Percentiles rank a stretch among this genome's conserved stretches.
Conservation (phyloP, 768 basidiomycete genomes). For the Tricholoma hemisulphureum region DNA sequence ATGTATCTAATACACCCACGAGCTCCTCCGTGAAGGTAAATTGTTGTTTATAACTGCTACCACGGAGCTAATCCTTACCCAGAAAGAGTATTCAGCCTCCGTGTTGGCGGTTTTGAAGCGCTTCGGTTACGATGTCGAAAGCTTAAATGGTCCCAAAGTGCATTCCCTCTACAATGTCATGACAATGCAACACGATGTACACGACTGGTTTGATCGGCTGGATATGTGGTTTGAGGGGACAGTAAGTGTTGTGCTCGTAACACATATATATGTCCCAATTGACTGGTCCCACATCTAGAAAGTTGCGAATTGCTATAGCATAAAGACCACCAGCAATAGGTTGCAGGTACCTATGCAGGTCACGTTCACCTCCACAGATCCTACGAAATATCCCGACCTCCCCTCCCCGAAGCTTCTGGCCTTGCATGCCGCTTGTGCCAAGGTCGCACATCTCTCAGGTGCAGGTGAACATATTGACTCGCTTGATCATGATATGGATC, state of each 20-base stretch:
- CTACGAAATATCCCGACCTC: conserved; percentile 19
- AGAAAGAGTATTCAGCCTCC: conserved; percentile 23
- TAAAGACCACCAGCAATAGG: conserved; percentile 14
- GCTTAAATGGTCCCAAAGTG: conserved; percentile 8
- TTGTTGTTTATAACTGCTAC: conserved; percentile 6
- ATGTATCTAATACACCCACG: conserved; percentile 9
- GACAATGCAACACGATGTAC: conserved; percentile 3
- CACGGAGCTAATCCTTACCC: conserved; percentile 1
- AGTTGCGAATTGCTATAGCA: conserved; percentile 22
- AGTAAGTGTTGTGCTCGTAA: conserved; percentile 1
- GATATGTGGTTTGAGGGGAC: conserved; percentile 12
- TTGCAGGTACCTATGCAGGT: conserved; percentile 14
- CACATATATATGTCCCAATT: not conserved
- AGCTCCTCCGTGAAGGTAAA: conserved; percentile 11
- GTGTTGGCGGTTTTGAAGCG: conserved; percentile 24
- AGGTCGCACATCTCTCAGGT: conserved; percentile 39
- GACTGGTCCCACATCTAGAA: not conserved
- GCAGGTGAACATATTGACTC: conserved; percentile 34
- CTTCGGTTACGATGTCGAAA: conserved; percentile 23
- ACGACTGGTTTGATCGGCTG: conserved; percentile 7
- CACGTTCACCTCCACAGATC: conserved; percentile 10
- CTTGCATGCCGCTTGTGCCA: conserved; percentile 43
- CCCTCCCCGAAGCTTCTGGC: conserved; percentile 32
- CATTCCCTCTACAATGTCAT: conserved; percentile 15
- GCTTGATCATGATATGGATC: conserved; percentile 22